phyloP scores from a whole-genome alignment of 2,329 filamentous ascomycete genomes.

The Fusarium cicatricum region DNA sequence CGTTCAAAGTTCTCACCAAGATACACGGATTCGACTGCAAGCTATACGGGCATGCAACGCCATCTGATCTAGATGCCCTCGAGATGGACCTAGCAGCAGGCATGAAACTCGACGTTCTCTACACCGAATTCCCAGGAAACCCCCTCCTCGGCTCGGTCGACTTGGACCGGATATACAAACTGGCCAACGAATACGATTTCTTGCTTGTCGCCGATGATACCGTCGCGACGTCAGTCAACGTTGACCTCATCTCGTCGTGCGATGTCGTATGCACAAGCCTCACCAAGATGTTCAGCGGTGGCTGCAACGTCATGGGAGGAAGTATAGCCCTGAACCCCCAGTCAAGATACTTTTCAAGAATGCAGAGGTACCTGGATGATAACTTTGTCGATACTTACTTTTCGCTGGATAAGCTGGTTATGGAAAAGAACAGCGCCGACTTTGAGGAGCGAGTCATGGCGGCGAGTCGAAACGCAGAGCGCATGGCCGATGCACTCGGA shows the following conservation, averaged over 20 bases:
- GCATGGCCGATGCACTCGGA: slow-evolving; percentile 39
- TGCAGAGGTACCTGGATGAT: slow-evolving; percentile 39
- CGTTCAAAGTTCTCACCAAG: slow-evolving; percentile 43
- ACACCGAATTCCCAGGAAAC: slow-evolving; percentile 54
- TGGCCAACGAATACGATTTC: slow-evolving; percentile 50
- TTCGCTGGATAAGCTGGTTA: slow-evolving; percentile 37
- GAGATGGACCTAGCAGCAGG: slow-evolving; percentile 49
- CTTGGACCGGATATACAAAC: slow-evolving; percentile 36
- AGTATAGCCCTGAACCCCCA: slow-evolving; percentile 55
- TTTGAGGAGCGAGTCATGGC: slow-evolving; percentile 47
- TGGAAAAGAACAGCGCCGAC: slow-evolving; percentile 51
- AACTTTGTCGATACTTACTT: slow-evolving; percentile 38
- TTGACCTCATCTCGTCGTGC: slow-evolving; percentile 55
- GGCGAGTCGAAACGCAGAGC: slow-evolving; percentile 40
- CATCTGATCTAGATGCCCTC: slow-evolving; percentile 51
- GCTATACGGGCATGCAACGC: slow-evolving; percentile 54
- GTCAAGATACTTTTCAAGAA: slow-evolving; percentile 44
- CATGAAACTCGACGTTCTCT: slow-evolving; percentile 53
- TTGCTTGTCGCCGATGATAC: slow-evolving; percentile 57
- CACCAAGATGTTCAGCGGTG: slow-evolving; percentile 65
- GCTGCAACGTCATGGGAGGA: slow-evolving; percentile 62
- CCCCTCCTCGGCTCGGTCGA: slow-evolving; percentile 44
- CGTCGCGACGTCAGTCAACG: slow-evolving; percentile 54
- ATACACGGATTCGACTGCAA: slow-evolving; percentile 45
- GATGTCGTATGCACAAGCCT: slow-evolving; percentile 61